phyloP scores from a whole-genome alignment of 2,329 filamentous ascomycete species.

The Ciborinia camelliae region DNA sequence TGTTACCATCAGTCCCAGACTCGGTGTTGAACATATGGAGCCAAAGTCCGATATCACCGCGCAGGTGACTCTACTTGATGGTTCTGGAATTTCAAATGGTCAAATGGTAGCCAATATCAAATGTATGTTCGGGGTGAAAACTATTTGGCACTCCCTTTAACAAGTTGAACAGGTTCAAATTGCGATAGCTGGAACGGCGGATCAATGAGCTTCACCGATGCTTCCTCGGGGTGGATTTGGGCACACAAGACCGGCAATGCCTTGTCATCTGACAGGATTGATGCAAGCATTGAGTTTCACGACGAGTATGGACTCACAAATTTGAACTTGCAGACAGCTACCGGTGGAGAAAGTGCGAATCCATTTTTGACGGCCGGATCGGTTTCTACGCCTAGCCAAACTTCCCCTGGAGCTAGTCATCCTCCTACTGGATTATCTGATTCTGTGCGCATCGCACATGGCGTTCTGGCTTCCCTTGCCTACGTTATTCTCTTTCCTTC shows the following conservation, averaged over 20 bases:
- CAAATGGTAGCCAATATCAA: constrained; percentile 54
- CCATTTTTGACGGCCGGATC: constrained; percentile 27
- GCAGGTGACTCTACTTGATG: constrained; percentile 48
- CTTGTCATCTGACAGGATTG: constrained; percentile 46
- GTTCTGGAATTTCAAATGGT: constrained; percentile 50
- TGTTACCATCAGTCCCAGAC: constrained; percentile 54
- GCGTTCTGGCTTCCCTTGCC: constrained; percentile 55
- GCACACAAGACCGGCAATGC: constrained; percentile 46
- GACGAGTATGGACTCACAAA: constrained; percentile 42
- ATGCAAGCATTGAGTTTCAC: constrained; percentile 46
- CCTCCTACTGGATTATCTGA: neutral
- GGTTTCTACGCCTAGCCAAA: neutral
- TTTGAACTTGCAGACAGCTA: constrained; percentile 48
- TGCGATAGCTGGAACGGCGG: constrained; percentile 52
- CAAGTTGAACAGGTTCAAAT: constrained; percentile 42
- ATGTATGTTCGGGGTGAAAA: constrained; percentile 40
- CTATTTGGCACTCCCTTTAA: constrained; percentile 14
- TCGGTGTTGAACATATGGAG: constrained; percentile 43
- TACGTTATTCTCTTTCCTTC: constrained; percentile 58
- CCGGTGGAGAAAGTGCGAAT: constrained; percentile 43
- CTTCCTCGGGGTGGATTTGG: constrained; percentile 49
- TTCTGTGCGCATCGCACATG: constrained; percentile 44
- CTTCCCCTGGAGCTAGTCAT: constrained; percentile 5
- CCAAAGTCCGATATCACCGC: constrained; percentile 44
- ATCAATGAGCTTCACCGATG: constrained; percentile 46